A percentile compares a stretch with the other conserved stretches of the same genome.
Evolutionary conservation across 345 rosid genomes (phyloP).

Genomic region (Crucihimalaya himalaica): DNA sequence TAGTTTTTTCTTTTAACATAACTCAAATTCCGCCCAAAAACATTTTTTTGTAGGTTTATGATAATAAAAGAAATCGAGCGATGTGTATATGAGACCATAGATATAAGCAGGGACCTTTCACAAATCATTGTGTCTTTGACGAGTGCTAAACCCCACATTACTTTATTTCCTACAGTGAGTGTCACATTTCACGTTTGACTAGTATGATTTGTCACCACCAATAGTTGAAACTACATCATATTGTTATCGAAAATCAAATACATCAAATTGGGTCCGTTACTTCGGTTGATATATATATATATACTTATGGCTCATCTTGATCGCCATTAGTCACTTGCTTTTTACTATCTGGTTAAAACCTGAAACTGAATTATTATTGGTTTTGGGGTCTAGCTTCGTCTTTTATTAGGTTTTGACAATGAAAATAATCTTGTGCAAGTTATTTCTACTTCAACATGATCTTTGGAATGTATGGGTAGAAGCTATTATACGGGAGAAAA

Average conservation of each 20-base stretch:
- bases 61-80: slow-evolving; percentile 6
- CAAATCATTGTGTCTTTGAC: slow-evolving; percentile 30
- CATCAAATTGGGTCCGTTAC: not conserved
- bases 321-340: not conserved
- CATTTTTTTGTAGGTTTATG: not conserved
- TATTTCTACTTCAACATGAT: not conserved
- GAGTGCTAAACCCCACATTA: slow-evolving; percentile 15
- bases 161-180: slow-evolving; percentile 14
- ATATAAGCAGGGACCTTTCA: slow-evolving; percentile 6
- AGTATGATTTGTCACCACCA: slow-evolving; percentile 36
- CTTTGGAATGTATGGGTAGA: not conserved
- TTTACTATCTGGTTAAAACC: not conserved
- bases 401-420: not conserved
- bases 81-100: not conserved
- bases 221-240: not conserved
- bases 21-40: slow-evolving; percentile 19
- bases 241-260: not conserved
- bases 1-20: not conserved
- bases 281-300: not conserved
- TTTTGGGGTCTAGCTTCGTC: not conserved
- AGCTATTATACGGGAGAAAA: not conserved
- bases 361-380: not conserved
- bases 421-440: not conserved
- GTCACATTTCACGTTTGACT: slow-evolving; percentile 24
- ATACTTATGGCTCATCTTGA: slow-evolving; percentile 2